Evolutionary conservation across 805 yeast species (phyloP), one percentile per base, ranked within the genome.

Genomic region (Cyberlindnera meyerae): DNA sequence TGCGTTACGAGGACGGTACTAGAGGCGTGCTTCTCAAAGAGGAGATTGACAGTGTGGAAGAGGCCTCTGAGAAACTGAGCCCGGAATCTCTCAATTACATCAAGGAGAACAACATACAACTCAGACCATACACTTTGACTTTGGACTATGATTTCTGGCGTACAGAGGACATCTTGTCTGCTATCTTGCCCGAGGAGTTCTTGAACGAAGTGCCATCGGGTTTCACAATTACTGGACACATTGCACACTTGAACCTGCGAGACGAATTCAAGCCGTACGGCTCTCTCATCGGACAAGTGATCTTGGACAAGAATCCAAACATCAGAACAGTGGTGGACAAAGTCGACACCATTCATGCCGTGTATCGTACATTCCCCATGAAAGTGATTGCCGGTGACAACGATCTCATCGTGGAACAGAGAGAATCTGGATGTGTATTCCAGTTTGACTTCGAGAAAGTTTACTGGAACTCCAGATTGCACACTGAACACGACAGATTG

Each of bases 381-480:
- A 86, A 89, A 44, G 79, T 94, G 0, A 68, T 93, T 35, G 98
- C 97, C 0, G 97, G 98, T 7, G 78, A 75, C 39, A 70, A 74
- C 25, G 75, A 83, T 47, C 75, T 84, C 44, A 55, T 75, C 25
- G 98, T 90, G 12, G 84, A 84, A 45, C 97, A 90, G 60, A 75
- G 71, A 44, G 98, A 93, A 58, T 76, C 89, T 41, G 85, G 85
- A 24, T 90, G 99, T 65, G 60, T 66, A 9, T 93, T 93, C 63
- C 73, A 66, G 31, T 90, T 93, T 60, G 96, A 93, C 54, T 93
- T 94, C 58, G 75, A 85, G 40, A 84, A 86, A 55, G 98, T 94
- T 5, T 93, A 94, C 61, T 93, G 99, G 99, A 93, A 93, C 58
- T 86, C 97, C 12, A 73, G 98, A 48, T 68, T 93, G 34, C 90